Percentiles rank a stretch among this genome's conserved stretches.
These are phyloP conservation scores for Monosporascus sp. DNA, from an alignment of 2,329 filamentous ascomycete species.

Conservation along the genomic window DNA sequence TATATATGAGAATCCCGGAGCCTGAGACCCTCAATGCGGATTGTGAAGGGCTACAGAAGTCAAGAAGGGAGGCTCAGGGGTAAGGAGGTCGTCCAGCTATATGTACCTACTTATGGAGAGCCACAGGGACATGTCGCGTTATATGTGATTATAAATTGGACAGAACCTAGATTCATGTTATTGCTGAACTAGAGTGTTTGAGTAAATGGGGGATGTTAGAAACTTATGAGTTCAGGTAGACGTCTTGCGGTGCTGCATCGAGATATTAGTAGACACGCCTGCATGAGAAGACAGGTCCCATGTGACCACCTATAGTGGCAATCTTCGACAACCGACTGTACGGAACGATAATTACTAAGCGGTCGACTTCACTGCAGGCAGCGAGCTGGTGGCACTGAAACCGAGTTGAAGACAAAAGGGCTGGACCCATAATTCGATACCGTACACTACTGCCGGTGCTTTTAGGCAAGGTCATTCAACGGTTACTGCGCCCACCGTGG, in stretches of 20 bases:
- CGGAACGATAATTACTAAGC: background rate
- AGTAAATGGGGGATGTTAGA: no score
- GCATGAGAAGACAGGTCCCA: background rate
- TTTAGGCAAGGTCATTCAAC: background rate
- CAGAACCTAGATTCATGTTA: no score
- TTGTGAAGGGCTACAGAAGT: conserved; percentile 23
- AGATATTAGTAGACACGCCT: background rate
- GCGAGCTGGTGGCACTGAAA: background rate
- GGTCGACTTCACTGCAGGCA: background rate
- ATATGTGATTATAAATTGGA: no score
- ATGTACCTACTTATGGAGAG: conserved; percentile 5
- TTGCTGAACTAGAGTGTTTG: no score
- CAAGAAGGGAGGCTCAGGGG: conserved; percentile 8
- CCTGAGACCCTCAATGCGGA: conserved; percentile 31
- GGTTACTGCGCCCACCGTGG: background rate
- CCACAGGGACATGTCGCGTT: background rate
- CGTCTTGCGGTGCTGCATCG: no score
- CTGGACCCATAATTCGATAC: background rate
- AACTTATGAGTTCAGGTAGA: no score
- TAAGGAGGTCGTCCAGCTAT: no score
- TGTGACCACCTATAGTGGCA: background rate
- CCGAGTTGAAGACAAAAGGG: background rate
- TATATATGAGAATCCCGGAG: conserved; percentile 35
- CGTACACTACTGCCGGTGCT: background rate
- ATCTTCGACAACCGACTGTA: background rate